These are phyloP conservation scores for Meyerozyma athensensis DNA, from an alignment of 1,139 yeast genomes.

Conservation along the genomic window DNA sequence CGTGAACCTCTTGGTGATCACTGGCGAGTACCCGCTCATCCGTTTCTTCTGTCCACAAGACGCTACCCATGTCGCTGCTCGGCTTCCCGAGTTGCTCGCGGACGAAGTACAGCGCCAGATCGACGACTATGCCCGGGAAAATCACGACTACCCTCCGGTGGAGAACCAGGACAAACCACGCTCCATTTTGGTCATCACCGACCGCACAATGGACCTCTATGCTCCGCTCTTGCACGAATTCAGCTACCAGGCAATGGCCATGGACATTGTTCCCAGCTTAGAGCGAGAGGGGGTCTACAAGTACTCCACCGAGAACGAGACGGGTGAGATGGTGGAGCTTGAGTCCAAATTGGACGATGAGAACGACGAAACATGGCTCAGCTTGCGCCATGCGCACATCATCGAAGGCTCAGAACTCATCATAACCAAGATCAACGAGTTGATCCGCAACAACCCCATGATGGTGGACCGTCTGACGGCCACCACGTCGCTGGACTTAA, in stretches of 20 bases:
- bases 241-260: conserved; percentile 90
- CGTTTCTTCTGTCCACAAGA: conserved; percentile 59
- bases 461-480: conserved; percentile 62
- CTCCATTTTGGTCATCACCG: conserved; percentile 70
- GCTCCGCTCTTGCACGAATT: conserved; percentile 90
- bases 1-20: conserved; percentile 66
- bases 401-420: conserved; percentile 69
- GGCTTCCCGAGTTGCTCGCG: conserved; percentile 72
- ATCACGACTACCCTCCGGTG: conserved; percentile 62
- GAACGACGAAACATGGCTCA: conserved; percentile 70
- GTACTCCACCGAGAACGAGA: conserved; percentile 59
- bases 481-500: conserved; percentile 54
- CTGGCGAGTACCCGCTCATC: conserved; percentile 86
- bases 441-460: conserved; percentile 69
- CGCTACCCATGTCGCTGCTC: conserved; percentile 49
- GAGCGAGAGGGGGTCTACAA: conserved; percentile 52
- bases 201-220: conserved; percentile 76
- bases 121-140: conserved; percentile 68
- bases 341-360: conserved; percentile 42
- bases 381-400: conserved; percentile 71
- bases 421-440: conserved; percentile 56
- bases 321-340: conserved; percentile 45
- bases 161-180: conserved; percentile 56
- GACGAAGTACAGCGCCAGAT: conserved; percentile 62
- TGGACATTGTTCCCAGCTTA: conserved; percentile 57